Evolutionary conservation across 2,329 filamentous ascomycete genomes (phyloP).

Genomic region (Colletotrichum truncatum): DNA sequence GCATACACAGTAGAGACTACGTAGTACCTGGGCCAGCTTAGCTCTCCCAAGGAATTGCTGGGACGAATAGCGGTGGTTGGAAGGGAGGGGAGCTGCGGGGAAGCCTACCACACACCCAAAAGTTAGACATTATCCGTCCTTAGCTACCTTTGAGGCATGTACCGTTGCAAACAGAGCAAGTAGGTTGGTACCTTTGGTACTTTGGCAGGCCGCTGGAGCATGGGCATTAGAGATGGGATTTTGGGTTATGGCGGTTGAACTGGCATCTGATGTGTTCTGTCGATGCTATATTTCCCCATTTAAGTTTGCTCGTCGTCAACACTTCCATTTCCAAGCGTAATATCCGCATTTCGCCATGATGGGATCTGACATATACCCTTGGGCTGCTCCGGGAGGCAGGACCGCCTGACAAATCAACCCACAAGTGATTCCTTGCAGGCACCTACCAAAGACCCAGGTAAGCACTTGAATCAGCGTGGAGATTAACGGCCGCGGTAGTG

Average conservation of each 20-base stretch:
- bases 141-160: not conserved
- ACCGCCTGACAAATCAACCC: not conserved
- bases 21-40: not conserved
- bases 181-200: not conserved
- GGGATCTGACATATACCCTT: not conserved
- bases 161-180: not conserved
- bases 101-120: not conserved
- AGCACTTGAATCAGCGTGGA: constrained; percentile 16
- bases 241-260: not conserved
- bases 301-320: not conserved
- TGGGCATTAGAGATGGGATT: constrained; percentile 13
- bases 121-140: too few species aligned
- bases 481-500: not conserved
- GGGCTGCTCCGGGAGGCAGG: not conserved
- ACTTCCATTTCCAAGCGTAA: not conserved
- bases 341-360: not conserved
- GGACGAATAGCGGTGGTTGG: constrained; percentile 4
- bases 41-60: constrained; percentile 15
- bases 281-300: not conserved
- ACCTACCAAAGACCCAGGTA: not conserved
- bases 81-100: constrained; percentile 15
- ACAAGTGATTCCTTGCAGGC: not conserved
- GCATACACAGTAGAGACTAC: too few species aligned
- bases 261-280: not conserved
- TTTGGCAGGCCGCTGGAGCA: not conserved